Conservation (phyloP, 2,329 filamentous ascomycete genomes). For the Penicillium occitanis region DNA sequence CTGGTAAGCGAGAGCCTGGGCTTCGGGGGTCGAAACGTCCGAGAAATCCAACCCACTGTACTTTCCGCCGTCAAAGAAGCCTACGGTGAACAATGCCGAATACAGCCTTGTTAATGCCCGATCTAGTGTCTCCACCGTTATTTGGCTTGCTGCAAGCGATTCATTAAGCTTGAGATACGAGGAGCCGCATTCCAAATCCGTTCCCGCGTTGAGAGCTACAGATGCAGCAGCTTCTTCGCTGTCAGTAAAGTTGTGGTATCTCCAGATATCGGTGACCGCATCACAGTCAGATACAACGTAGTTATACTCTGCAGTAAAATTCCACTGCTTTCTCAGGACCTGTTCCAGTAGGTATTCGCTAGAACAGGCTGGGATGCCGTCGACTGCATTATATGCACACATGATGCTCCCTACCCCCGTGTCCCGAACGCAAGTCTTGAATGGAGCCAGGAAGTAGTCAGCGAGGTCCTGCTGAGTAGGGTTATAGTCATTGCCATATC, state of each 20-base stretch:
- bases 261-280: conserved; percentile 57
- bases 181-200: conserved; percentile 51
- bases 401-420: conserved; percentile 57
- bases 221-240: conserved; percentile 47
- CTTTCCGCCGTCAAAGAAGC: conserved; percentile 51
- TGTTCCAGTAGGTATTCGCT: conserved; percentile 60
- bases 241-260: conserved; percentile 50
- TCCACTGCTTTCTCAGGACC: conserved; percentile 64
- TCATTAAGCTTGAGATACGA: conserved; percentile 42
- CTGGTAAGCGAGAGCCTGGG: conserved; percentile 54
- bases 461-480: conserved; percentile 60
- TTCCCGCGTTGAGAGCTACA: conserved; percentile 50
- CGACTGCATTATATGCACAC: conserved; percentile 62
- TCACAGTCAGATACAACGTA: conserved; percentile 65
- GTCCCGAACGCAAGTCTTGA: conserved; percentile 61
- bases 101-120: conserved; percentile 47
- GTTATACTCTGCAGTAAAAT: conserved; percentile 56
- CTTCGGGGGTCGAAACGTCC: conserved; percentile 55
- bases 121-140: conserved; percentile 45
- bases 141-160: conserved; percentile 42
- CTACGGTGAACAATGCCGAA: conserved; percentile 47
- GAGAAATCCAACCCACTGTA: conserved; percentile 53
- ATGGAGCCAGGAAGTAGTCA: conserved; percentile 65
- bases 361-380: conserved; percentile 63
- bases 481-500: conserved; percentile 54